Evolutionary conservation across 441 rosid species (phyloP), one percentile per base, ranked within the genome.

Genomic region (Lepidium campestre): DNA sequence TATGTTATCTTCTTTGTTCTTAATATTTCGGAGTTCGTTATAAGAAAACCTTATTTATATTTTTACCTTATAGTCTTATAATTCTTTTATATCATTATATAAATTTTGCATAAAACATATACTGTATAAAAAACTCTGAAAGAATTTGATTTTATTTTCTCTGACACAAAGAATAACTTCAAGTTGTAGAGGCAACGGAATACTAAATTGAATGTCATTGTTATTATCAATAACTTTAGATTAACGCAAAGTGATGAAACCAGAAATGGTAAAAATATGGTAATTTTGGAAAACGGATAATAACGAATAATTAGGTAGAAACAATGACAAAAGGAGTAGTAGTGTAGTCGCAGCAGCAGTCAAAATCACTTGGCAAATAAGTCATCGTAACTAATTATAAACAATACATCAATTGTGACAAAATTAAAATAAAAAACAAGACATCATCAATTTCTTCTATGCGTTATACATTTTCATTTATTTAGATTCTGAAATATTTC

Each of bases 201-300:
- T 57, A 65, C 53, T 17, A 44, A 42, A 58, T 2, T 42, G 56
- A 48, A 57, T 57, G 67, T 49, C 67, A 27, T 42, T 50, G 61
- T 65, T 65, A 25, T 48, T 41, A 41, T 50, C 75, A 57, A 17
- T 36, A 50, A 65, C 48, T 65, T 65, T 58, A 57, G 47, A 40
- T 41, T 11, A 32, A 65, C 62, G 67, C 49, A 41, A 72, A 72
- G 66, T 34, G 47, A 36, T 3, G 19, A 65, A 61, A 36, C 57
- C 48, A 44, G 23, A 34, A 35, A 11, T 53, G 32, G 31, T 42
- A 22, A 32, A 60, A 3, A 49, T 35, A 42, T 2, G 40, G 9
- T 20, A 32, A 44, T 1, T 32, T 34, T 32, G 10, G 4, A 65
- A 72, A 23, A 34, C 12, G 17, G 71, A 65, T 52, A n/a, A 72